Evolutionary conservation across 1,139 yeast genomes (phyloP).

Genomic region (Candida pseudocylindracea): DNA sequence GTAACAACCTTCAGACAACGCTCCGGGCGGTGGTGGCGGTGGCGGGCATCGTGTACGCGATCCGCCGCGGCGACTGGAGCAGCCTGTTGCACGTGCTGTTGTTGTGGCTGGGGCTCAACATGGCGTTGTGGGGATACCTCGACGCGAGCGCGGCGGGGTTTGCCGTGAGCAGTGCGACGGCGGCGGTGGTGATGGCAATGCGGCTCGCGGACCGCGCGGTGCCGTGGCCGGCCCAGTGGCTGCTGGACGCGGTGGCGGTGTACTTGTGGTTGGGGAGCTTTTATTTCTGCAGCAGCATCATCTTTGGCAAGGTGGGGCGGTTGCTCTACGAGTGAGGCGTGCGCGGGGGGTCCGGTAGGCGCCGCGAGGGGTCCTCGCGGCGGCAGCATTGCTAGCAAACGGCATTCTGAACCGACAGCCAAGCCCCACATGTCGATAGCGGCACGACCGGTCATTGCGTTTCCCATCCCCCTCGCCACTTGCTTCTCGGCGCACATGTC

Average conservation of each 20-base stretch:
- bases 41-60: conserved; percentile 1
- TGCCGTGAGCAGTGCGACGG: background rate
- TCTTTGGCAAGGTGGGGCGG: conserved; percentile 1
- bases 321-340: background rate
- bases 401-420: too few species aligned
- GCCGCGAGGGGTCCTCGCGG: too few species aligned
- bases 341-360: too few species aligned
- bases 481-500: too few species aligned
- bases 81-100: background rate
- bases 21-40: too few species aligned
- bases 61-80: conserved; percentile 1
- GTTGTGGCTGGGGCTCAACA: conserved; percentile 1
- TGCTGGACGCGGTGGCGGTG: background rate
- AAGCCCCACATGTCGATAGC: too few species aligned
- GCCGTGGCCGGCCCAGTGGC: background rate
- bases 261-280: conserved; percentile 1
- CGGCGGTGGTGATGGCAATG: background rate
- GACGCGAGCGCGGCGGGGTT: conserved; percentile 1
- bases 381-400: too few species aligned
- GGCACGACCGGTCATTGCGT: too few species aligned
- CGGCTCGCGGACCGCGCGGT: background rate
- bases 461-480: too few species aligned
- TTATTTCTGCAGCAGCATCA: conserved; percentile 1
- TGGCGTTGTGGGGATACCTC: background rate
- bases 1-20: too few species aligned